Evolutionary conservation across 1,139 yeast genomes (phyloP).

Genomic region (Magnusiomyces tetraspermus): DNA sequence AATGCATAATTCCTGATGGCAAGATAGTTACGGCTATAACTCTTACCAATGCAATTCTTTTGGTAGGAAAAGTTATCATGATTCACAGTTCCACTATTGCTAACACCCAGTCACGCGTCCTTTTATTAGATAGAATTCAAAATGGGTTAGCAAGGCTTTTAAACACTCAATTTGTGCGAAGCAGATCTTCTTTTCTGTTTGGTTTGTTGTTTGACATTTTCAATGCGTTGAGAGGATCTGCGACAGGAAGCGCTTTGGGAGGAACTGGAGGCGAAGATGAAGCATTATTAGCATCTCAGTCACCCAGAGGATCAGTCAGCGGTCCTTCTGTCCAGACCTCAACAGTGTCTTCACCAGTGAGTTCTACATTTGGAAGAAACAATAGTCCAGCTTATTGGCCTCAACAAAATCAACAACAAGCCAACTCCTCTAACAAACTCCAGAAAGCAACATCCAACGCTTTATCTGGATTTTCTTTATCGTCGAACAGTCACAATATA

Average conservation of each 20-base stretch:
- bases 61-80: conserved; percentile 49
- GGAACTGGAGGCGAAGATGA: background rate
- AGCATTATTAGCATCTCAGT: background rate
- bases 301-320: background rate
- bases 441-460: background rate
- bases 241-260: background rate
- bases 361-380: background rate
- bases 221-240: conserved; percentile 13
- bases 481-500: too few relatives aligned
- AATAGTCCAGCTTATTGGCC: background rate
- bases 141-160: conserved; percentile 41
- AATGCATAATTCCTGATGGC: background rate
- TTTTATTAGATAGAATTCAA: conserved; percentile 28
- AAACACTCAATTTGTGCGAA: conserved; percentile 18
- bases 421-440: background rate
- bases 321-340: background rate
- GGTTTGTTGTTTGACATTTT: conserved; percentile 24
- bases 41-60: conserved; percentile 25
- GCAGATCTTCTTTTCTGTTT: conserved; percentile 16
- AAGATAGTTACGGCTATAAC: background rate
- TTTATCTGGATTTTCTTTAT: background rate
- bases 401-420: background rate
- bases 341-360: background rate
- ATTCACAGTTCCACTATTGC: conserved; percentile 36
- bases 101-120: conserved; percentile 21